These are phyloP conservation scores for Phytophthora vignae DNA, from an alignment of 352 stramenopile genomes.

Conservation along the genomic window DNA sequence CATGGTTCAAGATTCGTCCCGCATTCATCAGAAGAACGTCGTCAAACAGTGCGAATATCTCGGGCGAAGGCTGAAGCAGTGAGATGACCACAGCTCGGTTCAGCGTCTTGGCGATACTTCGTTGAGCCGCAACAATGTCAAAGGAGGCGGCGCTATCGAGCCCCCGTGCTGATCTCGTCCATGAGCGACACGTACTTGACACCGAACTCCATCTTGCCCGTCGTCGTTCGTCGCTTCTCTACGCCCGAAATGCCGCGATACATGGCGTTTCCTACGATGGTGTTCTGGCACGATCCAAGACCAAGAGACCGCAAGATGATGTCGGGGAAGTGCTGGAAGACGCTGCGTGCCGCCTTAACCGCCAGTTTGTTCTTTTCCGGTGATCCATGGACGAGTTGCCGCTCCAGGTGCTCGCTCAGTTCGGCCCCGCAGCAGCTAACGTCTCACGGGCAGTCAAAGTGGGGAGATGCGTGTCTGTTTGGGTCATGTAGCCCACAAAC, in stretches of 20 bases:
- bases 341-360: slow-evolving; percentile 33
- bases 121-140: slow-evolving; percentile 71
- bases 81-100: slow-evolving; percentile 50
- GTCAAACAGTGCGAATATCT: slow-evolving; percentile 89
- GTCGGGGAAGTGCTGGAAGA: slow-evolving; percentile 58
- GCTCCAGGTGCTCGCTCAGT: slow-evolving; percentile 31
- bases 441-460: slow-evolving; percentile 66
- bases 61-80: slow-evolving; percentile 84
- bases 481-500: slow-evolving; percentile 34
- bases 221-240: slow-evolving; percentile 88
- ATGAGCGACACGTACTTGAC: slow-evolving; percentile 65
- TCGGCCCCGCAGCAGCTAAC: slow-evolving; percentile 60
- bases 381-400: slow-evolving; percentile 41
- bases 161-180: slow-evolving; percentile 59
- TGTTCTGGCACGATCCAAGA: slow-evolving; percentile 44
- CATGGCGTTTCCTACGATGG: slow-evolving; percentile 47
- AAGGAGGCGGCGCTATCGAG: slow-evolving; percentile 58
- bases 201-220: slow-evolving; percentile 84
- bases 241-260: slow-evolving; percentile 68
- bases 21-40: slow-evolving; percentile 72
- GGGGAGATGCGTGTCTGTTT: slow-evolving; percentile 52
- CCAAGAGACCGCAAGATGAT: slow-evolving; percentile 49
- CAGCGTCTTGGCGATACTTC: slow-evolving; percentile 52
- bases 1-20: slow-evolving; percentile 37
- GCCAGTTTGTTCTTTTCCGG: slow-evolving; percentile 48